A percentile compares a stretch with the other conserved stretches of the same genome.
Conservation (phyloP, 352 stramenopile species). For the Globisporangium uncinulatum region DNA sequence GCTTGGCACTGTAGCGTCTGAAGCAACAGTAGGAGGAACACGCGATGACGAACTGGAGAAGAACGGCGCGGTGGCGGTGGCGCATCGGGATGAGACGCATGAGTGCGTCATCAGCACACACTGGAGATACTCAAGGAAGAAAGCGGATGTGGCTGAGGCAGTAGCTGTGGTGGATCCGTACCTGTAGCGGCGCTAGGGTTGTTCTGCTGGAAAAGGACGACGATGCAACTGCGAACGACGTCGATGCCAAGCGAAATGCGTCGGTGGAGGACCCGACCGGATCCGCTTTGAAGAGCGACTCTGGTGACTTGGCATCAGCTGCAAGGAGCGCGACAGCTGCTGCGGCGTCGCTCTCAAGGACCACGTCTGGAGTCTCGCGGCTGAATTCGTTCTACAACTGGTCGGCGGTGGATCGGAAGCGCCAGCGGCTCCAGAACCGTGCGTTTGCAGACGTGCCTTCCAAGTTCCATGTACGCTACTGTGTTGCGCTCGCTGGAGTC, state of each 20-base stretch:
- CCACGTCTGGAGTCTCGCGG: slow-evolving; percentile 3
- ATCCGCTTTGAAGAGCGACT: too few species aligned
- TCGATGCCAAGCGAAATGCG: background rate
- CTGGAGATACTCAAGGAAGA: too few species aligned
- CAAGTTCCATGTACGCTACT: slow-evolving; percentile 14
- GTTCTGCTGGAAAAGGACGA: too few species aligned
- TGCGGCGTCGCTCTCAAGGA: slow-evolving; percentile 13
- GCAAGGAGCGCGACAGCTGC: background rate
- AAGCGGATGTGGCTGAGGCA: too few species aligned
- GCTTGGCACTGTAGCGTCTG: slow-evolving; percentile 6
- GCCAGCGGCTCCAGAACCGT: slow-evolving; percentile 20
- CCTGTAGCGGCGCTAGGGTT: too few species aligned
- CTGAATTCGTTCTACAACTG: slow-evolving; percentile 24
- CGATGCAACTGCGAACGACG: too few species aligned
- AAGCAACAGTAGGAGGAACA: background rate
- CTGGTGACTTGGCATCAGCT: background rate
- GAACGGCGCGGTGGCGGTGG: too few species aligned
- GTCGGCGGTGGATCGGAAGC: slow-evolving; percentile 28
- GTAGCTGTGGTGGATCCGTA: too few species aligned
- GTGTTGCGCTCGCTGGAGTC: too few species aligned
- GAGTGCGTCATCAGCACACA: too few species aligned
- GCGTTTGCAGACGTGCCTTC: slow-evolving; percentile 10
- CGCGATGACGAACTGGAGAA: background rate
- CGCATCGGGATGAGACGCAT: too few species aligned
- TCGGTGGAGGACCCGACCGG: background rate